A percentile compares a stretch with the other conserved stretches of the same genome.
Evolutionary conservation across 306 rosid species (phyloP).

Genomic region (Begonia masoniana): DNA sequence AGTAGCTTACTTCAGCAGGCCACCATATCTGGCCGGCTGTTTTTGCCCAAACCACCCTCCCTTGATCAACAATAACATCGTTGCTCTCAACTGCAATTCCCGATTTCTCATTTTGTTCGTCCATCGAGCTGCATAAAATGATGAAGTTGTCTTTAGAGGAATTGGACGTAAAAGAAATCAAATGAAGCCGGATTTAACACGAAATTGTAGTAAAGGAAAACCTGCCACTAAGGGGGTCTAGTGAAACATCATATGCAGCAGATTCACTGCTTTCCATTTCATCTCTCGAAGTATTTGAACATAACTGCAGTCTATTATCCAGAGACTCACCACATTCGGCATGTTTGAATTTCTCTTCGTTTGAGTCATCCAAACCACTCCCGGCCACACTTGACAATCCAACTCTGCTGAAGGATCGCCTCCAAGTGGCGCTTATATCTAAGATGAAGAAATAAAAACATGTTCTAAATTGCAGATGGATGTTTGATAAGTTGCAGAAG

Average conservation of each 20-base stretch:
- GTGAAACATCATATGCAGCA: conserved; percentile 12
- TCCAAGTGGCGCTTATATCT: conserved; percentile 26
- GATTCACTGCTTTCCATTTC: conserved; percentile 24
- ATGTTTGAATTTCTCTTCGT: conserved; percentile 14
- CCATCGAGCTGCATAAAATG: neutral
- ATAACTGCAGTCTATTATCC: conserved; percentile 22
- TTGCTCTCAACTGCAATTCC: conserved; percentile 21
- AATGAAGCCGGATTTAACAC: neutral
- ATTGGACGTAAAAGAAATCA: neutral
- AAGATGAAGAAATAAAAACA: conserved; percentile 5
- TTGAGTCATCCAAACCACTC: conserved; percentile 20
- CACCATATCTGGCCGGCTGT: conserved; percentile 23
- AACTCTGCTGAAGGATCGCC: conserved; percentile 32
- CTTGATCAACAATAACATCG: conserved; percentile 25
- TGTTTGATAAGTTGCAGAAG: too few species aligned
- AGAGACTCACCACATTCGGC: conserved; percentile 26
- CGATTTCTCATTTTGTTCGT: conserved; percentile 13
- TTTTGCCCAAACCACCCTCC: conserved; percentile 19
- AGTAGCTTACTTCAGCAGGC: conserved; percentile 48
- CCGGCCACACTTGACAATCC: conserved; percentile 17
- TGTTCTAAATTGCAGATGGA: neutral
- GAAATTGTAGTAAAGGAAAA: conserved; percentile 13
- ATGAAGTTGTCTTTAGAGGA: neutral
- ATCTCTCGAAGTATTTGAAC: conserved; percentile 25
- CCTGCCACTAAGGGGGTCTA: conserved; percentile 21